phyloP scores from a whole-genome alignment of 78 protist species.

The Carpediemonas membranifera region DNA sequence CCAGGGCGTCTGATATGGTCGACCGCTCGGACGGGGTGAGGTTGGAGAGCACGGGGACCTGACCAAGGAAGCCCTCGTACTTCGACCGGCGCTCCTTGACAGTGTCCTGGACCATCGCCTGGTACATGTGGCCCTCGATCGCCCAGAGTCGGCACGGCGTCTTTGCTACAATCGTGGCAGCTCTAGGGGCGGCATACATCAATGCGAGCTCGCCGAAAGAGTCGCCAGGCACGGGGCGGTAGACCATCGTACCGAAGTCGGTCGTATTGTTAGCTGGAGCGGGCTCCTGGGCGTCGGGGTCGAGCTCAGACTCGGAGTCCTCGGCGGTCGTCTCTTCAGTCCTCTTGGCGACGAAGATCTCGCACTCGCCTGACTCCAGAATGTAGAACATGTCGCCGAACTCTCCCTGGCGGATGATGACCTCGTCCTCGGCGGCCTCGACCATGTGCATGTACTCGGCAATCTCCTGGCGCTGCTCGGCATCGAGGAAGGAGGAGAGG shows the following conservation, averaged over 20 bases:
- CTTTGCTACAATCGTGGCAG: conserved; percentile 36
- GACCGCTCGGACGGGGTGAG: conserved; percentile 7
- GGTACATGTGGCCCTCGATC: conserved; percentile 57
- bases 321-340: background rate
- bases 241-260: background rate
- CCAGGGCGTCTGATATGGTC: conserved; percentile 28
- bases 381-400: conserved; percentile 75
- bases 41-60: conserved; percentile 39
- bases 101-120: conserved; percentile 56
- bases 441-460: no score
- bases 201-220: conserved; percentile 58
- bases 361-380: conserved; percentile 22
- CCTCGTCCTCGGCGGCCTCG: no score
- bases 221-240: background rate
- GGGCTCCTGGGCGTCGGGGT: background rate
- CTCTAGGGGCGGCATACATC: conserved; percentile 52
- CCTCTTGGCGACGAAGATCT: background rate
- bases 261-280: no score
- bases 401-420: conserved; percentile 45
- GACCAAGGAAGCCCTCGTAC: conserved; percentile 64
- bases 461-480: no score
- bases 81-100: conserved; percentile 54
- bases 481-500: no score
- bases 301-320: background rate
- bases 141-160: conserved; percentile 40